Base-by-base conservation (phyloP, 192 early-diverging fungal genomes). In the Oehlia diaphana region DNA sequence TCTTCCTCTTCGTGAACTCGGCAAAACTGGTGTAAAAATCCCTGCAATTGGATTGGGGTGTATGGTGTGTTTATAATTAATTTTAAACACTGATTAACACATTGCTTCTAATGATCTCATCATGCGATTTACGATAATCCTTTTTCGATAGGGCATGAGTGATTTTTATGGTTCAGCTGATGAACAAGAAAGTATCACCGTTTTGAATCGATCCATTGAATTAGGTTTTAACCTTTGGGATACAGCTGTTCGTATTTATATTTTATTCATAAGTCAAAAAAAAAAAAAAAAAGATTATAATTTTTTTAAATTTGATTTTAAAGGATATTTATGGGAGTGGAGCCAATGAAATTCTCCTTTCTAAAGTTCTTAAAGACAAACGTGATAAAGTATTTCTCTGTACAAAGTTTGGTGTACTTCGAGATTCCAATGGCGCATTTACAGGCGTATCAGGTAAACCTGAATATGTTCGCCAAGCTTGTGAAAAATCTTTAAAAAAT, bases 381-480 rank as follows among this genome's bases (percentile, higher is more conserved):
- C 82, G 90, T 63, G 75, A 86, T 44, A 79, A 89, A 39, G 84
- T 92, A 14, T 92, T 92, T 75, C 49, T 91, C 28, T 87, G 85
- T 75, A 90, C 92, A 35, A 93, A 93, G 81, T 93, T 93, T 82
- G 91, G 86, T 28, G 75, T 87, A 35, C 26, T 35, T 31, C 79
- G 79, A 65, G 50, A 58, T 21, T 19, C 50, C 19, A 58, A 12
- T 47, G 44, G 44, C 10, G 44, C 50, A 58, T 19, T 19, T 14
- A 19, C 4, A 23, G 77, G 81, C 16, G 63, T 89, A 44, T 47
- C 76, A 31, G 84, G 87, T 68, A 68, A 14, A 9, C 87, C 89
- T 14, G 89, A 89, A 42, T 87, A 90, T 83, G 85, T 89, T 35
- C 83, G 82, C 31, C 53, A 82, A 49, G n/a, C 72, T 14, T 81